These are phyloP conservation scores for Solanum corneliomulleri DNA, from an alignment of 257 asterid genomes.

Conservation along the genomic window DNA sequence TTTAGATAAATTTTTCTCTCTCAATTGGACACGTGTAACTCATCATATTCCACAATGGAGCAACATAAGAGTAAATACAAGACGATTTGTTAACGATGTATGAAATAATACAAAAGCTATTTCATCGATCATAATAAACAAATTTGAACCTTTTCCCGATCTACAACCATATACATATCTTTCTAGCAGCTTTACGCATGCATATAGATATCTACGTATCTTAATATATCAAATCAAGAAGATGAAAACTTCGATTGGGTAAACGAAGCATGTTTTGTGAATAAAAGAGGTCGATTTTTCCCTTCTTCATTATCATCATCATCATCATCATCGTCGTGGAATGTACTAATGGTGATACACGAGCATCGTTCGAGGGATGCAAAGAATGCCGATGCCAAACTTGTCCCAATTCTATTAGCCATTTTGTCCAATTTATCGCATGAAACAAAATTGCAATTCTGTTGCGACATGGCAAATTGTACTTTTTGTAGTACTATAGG, in stretches of 20 bases:
- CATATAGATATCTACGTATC: neutral
- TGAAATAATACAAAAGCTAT: neutral
- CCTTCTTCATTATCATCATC: constrained; percentile 32
- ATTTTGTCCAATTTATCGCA: constrained; percentile 21
- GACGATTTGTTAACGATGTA: neutral
- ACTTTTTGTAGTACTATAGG: neutral
- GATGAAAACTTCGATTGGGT: neutral
- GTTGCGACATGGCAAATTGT: neutral
- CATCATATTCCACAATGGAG: neutral
- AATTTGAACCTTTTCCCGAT: neutral
- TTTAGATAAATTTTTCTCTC: neutral
- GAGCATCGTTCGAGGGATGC: constrained; percentile 35
- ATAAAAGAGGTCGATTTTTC: constrained; percentile 26
- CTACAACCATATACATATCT: neutral
- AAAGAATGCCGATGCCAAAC: constrained; percentile 32
- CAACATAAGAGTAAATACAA: neutral
- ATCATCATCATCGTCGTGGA: constrained; percentile 6
- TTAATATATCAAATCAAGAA: neutral
- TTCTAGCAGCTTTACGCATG: neutral
- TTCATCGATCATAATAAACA: neutral
- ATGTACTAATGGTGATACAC: constrained; percentile 28
- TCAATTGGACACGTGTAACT: neutral
- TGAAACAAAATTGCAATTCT: neutral
- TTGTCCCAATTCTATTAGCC: constrained; percentile 21
- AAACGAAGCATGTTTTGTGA: neutral